phyloP scores from a whole-genome alignment of 352 stramenopile species.

The Globisporangium cylindrosporum region DNA sequence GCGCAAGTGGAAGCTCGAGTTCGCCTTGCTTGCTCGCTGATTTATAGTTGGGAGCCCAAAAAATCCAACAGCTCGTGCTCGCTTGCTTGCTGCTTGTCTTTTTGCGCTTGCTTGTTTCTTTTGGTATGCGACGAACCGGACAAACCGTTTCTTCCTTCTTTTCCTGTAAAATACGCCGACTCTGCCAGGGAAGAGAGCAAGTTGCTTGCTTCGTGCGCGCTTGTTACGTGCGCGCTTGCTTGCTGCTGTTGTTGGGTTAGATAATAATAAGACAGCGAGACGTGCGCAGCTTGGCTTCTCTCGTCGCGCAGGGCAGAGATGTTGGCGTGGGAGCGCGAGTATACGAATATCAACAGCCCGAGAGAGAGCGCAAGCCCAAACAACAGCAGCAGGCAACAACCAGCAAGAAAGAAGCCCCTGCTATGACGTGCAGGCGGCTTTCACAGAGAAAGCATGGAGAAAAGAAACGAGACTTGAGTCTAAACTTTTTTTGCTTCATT shows the following conservation, averaged over 20 bases:
- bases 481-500: background rate
- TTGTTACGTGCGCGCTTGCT: background rate
- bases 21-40: background rate
- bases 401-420: background rate
- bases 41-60: background rate
- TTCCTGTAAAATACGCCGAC: background rate
- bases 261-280: background rate
- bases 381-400: background rate
- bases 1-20: background rate
- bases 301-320: slow-evolving; percentile 8
- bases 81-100: slow-evolving; percentile 6
- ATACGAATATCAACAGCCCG: slow-evolving; percentile 4
- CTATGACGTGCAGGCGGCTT: background rate
- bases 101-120: background rate
- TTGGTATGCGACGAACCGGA: slow-evolving; percentile 9
- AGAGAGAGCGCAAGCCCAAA: background rate
- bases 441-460: slow-evolving; percentile 1
- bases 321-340: slow-evolving; percentile 9
- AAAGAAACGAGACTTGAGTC: background rate
- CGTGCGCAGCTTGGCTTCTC: background rate
- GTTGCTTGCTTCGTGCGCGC: background rate
- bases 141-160: slow-evolving; percentile 9
- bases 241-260: slow-evolving; percentile 1
- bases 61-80: slow-evolving; percentile 4
- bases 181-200: slow-evolving; percentile 1